A percentile compares a stretch with the other conserved stretches of the same genome.
These are phyloP conservation scores for Kuraishia borneana DNA, from an alignment of 805 yeast genomes.

Conservation along the genomic window DNA sequence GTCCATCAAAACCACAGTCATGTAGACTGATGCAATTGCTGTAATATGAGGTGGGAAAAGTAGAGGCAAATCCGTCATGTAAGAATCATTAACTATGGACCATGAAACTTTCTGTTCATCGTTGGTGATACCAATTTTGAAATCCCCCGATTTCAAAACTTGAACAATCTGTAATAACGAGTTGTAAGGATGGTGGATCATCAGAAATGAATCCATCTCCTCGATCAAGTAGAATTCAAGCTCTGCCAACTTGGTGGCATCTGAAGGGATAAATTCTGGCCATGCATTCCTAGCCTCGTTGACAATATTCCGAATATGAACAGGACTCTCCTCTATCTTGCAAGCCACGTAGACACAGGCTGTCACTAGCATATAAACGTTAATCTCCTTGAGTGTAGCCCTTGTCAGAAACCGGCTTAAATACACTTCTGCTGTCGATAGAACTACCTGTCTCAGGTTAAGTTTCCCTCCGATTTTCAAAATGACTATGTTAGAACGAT, in stretches of 20 bases:
- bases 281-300: constrained; percentile 81
- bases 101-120: constrained; percentile 79
- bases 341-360: constrained; percentile 84
- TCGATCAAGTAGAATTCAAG: constrained; percentile 91
- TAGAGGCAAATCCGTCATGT: constrained; percentile 76
- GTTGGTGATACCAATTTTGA: constrained; percentile 25
- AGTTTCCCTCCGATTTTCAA: constrained; percentile 72
- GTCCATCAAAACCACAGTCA: constrained; percentile 41
- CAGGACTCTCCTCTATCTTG: constrained; percentile 93
- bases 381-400: constrained; percentile 70
- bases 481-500: constrained; percentile 15
- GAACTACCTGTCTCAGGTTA: constrained; percentile 67
- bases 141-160: constrained; percentile 23
- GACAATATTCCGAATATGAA: constrained; percentile 75
- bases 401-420: constrained; percentile 64
- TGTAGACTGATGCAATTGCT: constrained; percentile 72
- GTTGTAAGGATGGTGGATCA: constrained; percentile 70
- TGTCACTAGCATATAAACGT: constrained; percentile 69
- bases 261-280: constrained; percentile 94
- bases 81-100: constrained; percentile 85
- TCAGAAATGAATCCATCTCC: constrained; percentile 63
- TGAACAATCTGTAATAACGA: constrained; percentile 42
- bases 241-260: constrained; percentile 84
- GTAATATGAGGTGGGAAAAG: constrained; percentile 83
- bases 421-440: constrained; percentile 85